Conservation (phyloP, 768 basidiomycete genomes). For the Mycena galopus region DNA sequence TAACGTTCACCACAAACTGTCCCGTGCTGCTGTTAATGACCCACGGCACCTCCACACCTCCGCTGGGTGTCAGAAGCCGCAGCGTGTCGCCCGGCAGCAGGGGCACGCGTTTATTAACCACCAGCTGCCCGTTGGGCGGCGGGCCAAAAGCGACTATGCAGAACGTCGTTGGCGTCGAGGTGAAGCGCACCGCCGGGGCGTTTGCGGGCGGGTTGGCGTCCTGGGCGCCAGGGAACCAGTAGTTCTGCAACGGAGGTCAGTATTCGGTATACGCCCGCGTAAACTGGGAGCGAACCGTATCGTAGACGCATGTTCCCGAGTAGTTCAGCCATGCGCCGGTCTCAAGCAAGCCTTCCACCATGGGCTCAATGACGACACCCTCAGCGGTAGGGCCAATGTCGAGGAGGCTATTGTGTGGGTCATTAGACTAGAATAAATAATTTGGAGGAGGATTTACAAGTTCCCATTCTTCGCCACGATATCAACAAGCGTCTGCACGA, state of each 20-base stretch:
- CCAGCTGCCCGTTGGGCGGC: slow-evolving; percentile 49
- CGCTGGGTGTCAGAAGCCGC: slow-evolving; percentile 50
- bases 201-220: slow-evolving; percentile 43
- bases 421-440: not conserved
- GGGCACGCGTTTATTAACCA: slow-evolving; percentile 56
- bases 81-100: slow-evolving; percentile 58
- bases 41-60: slow-evolving; percentile 3
- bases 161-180: slow-evolving; percentile 62
- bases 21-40: not conserved
- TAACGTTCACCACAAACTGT: slow-evolving; percentile 3
- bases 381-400: slow-evolving; percentile 69
- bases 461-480: slow-evolving; percentile 77
- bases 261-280: not conserved
- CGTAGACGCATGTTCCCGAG: slow-evolving; percentile 65
- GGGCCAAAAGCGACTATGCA: slow-evolving; percentile 60
- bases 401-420: slow-evolving; percentile 54
- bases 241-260: slow-evolving; percentile 47
- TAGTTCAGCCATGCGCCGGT: slow-evolving; percentile 66
- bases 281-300: slow-evolving; percentile 56
- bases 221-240: slow-evolving; percentile 63
- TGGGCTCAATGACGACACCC: slow-evolving; percentile 63
- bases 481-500: slow-evolving; percentile 66
- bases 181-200: slow-evolving; percentile 55
- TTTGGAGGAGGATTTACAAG: slow-evolving; percentile 54
- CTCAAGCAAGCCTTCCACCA: slow-evolving; percentile 59